Evolutionary conservation across 148 eudicot species (phyloP).

Genomic region (Linanthus parryae): DNA sequence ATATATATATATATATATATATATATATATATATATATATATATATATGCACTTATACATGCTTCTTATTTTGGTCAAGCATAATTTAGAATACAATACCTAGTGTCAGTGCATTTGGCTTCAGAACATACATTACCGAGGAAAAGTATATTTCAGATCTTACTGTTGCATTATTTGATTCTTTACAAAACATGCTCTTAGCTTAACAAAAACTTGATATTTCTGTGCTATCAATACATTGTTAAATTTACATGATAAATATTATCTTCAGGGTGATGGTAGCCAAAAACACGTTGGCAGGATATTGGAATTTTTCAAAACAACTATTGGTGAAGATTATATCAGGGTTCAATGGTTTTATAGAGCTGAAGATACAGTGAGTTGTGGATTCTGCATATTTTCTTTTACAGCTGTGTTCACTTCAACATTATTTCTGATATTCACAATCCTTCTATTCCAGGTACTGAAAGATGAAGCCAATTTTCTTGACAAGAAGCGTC

Average conservation of each 20-base stretch:
- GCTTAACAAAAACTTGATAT: slow-evolving; percentile 8
- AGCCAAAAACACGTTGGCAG: slow-evolving; percentile 57
- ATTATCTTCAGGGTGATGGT: slow-evolving; percentile 56
- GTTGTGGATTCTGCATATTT: not conserved
- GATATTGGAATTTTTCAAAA: slow-evolving; percentile 73
- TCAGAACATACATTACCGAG: not conserved
- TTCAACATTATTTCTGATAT: not conserved
- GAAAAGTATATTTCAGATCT: not conserved
- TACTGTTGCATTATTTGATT: slow-evolving; percentile 1
- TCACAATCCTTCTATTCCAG: slow-evolving; percentile 24
- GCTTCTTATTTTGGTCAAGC: not conserved
- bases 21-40: too few relatives aligned
- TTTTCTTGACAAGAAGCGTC: slow-evolving; percentile 74
- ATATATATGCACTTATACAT: too few relatives aligned
- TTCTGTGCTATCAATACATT: slow-evolving; percentile 10
- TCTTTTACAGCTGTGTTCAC: slow-evolving; percentile 7
- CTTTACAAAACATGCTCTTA: too few relatives aligned
- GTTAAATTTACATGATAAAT: slow-evolving; percentile 17
- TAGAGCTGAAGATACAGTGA: slow-evolving; percentile 85
- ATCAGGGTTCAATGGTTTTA: slow-evolving; percentile 95
- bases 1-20: too few relatives aligned
- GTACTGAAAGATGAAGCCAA: slow-evolving; percentile 60
- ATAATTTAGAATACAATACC: not conserved
- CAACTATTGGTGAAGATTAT: slow-evolving; percentile 57
- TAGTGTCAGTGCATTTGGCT: not conserved